Base-by-base conservation (phyloP, 78 protist species). In the Emiliania huxleyi region DNA sequence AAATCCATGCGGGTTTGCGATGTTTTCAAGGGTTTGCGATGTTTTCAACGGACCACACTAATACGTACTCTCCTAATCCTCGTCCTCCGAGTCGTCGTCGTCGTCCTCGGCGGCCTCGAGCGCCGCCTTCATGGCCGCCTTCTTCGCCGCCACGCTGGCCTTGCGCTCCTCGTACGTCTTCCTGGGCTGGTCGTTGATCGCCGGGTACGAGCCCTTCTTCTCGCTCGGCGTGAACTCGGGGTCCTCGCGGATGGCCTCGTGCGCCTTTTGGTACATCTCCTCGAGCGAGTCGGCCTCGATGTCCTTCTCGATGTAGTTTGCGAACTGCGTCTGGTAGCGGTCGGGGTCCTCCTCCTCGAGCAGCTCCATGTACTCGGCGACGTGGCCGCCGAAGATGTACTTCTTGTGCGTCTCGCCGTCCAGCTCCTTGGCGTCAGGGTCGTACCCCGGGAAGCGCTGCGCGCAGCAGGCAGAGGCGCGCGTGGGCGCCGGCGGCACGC, bases 341-440 rank as follows among this genome's bases (percentile, higher is more conserved):
- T 96, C 99, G 69, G 46, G 95, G 69, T 97, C 97, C 93, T 98
- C 98, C 93, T 97, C 98, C 95, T 96, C 79, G 89, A 98, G 96
- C 91, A 69, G 25, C 69, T 94, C 62, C 99, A 99, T 98, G 98
- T 97, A 98, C 83, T 97, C 97, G 77, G 98, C 95, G 52, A 99
- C 98, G 98, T 99, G 99, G 45, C 94, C 97, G 40, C 99, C 99
- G 92, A 96, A 94, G 97, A 98, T 98, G 97, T 94, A 91, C 75
- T 95, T 90, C 87, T 97, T 94, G 93, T 92, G 97, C 73, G 73
- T 94, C 94, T 96, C 98, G 33, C 98, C 95, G 93, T 98, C 96
- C 62, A n/a, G 33, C 90, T 29, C 38, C 94, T 94, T 93, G 73
- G 91, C 56, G 91, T 96, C 97, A 48, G 43, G 81, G 94, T 94